phyloP scores from a whole-genome alignment of 2,329 filamentous ascomycete species.

The Chaetothyriales sp. region DNA sequence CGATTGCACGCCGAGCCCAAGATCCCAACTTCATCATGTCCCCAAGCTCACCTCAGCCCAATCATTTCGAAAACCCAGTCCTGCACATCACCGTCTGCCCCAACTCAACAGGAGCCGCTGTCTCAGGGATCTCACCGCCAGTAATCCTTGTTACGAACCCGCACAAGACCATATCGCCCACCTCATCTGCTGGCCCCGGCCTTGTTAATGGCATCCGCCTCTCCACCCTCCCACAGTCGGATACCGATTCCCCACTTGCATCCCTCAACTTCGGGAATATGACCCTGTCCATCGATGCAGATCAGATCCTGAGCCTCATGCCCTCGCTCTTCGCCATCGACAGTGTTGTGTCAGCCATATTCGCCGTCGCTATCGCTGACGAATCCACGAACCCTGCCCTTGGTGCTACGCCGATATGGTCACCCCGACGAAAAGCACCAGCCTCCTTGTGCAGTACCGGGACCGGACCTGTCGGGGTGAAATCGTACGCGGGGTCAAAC shows the following conservation, averaged over 20 bases:
- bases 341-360: constrained; percentile 31
- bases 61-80: constrained; percentile 11
- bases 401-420: constrained; percentile 22
- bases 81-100: constrained; percentile 31
- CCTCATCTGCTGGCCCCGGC: constrained; percentile 6
- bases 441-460: constrained; percentile 18
- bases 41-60: constrained; percentile 1
- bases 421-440: constrained; percentile 14
- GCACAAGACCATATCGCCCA: constrained; percentile 18
- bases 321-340: constrained; percentile 37
- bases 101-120: constrained; percentile 23
- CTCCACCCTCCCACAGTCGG: constrained; percentile 28
- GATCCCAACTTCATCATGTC: constrained; percentile 6
- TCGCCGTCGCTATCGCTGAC: constrained; percentile 33
- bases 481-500: constrained; percentile 11
- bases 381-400: constrained; percentile 27
- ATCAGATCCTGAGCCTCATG: constrained; percentile 27
- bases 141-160: constrained; percentile 25
- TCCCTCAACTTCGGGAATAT: constrained; percentile 31
- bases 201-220: constrained; percentile 10
- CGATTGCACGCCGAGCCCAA: constrained; percentile 22
- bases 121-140: constrained; percentile 26
- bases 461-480: constrained; percentile 20
- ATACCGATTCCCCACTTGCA: constrained; percentile 25
- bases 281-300: constrained; percentile 26